Base-by-base conservation (phyloP, 768 basidiomycete species). In the Lentinula aciculospora region DNA sequence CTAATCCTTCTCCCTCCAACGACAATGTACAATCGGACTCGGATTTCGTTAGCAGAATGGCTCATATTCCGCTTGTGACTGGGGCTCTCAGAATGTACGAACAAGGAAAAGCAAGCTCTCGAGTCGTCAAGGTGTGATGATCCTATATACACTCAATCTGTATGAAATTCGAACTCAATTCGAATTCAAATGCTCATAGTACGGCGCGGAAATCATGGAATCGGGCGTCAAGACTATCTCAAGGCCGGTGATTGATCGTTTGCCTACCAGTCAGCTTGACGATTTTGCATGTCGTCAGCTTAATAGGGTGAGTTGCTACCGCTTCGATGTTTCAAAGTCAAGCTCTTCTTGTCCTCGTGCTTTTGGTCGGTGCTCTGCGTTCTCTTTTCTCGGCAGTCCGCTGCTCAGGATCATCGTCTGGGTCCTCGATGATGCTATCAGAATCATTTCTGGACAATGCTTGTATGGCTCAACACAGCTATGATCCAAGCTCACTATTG, bases 241-340 rank as follows among this genome's bases (percentile, higher is more conserved):
- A 27, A 78, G 85, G 17, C 92, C 92, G 27, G 92, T 92, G 48
- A 87, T 93, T 51, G 82, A 89, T 57, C 81, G 87, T 27, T 76
- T 94, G 0, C 89, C 90, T 9, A 86, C 89, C 48, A 82, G 79
- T 60, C 83, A 85, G 64, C 72, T 94, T 13, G 93, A 94, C 61
- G 91, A 92, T 59, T 94, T 94, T 69, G 92, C 93, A 2, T 92
- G 89, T 67, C 79, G 91, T 58, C 92, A 94, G 67, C 78, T 95
- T 39, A 92, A 94, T 71, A 79, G 84, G 68, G 89, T 94, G 61
- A 65, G 86, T 77, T 15, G 27, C 37, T 9, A 47, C 53, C 19
- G 61, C 50, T 37, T 48, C 31, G 53, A 21, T 42, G 46, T 17
- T 32, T 45, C 48, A 15, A 28, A 31, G 31, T 25, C 28, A 56